Percentiles rank a stretch among this genome's conserved stretches.
Evolutionary conservation across 106 monocot species (phyloP).

Genomic region (Acanthochlamys bracteata): DNA sequence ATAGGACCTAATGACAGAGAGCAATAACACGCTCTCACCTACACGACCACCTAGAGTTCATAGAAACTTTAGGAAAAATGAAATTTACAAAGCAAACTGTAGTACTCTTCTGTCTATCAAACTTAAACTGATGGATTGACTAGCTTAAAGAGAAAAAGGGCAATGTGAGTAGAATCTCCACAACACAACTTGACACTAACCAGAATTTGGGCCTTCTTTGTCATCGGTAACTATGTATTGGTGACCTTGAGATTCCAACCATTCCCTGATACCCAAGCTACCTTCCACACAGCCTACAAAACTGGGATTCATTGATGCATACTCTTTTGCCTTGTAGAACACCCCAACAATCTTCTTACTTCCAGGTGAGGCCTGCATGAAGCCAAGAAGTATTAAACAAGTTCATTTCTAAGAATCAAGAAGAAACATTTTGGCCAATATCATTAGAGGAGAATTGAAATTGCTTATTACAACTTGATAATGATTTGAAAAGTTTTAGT

Average conservation of each 20-base stretch:
- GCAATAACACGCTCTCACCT: too few relatives aligned
- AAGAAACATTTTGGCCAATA: neutral
- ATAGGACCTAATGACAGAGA: too few relatives aligned
- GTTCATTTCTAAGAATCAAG: neutral
- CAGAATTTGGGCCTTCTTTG: conserved; percentile 84
- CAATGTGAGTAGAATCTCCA: neutral
- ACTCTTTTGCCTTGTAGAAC: conserved; percentile 90
- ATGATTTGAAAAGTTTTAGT: too few relatives aligned
- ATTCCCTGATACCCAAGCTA: conserved; percentile 67
- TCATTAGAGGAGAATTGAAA: neutral
- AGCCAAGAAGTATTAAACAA: conserved; percentile 3
- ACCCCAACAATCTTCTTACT: conserved; percentile 97
- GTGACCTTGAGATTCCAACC: conserved; percentile 90
- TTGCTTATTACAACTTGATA: neutral
- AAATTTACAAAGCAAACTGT: too few relatives aligned
- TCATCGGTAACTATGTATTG: conserved; percentile 94
- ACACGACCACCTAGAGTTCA: too few relatives aligned
- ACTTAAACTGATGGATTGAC: too few relatives aligned
- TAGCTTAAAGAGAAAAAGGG: too few relatives aligned
- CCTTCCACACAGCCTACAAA: conserved; percentile 79
- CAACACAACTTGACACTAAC: conserved; percentile 21
- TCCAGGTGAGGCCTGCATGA: conserved; percentile 57
- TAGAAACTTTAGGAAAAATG: too few relatives aligned
- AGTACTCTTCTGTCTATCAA: too few relatives aligned
- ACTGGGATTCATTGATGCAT: conserved; percentile 74